A percentile compares a stretch with the other conserved stretches of the same genome.
Evolutionary conservation across 176 grass and related monocot genomes (phyloP).

Genomic region (Chrysopogon serrulatus): DNA sequence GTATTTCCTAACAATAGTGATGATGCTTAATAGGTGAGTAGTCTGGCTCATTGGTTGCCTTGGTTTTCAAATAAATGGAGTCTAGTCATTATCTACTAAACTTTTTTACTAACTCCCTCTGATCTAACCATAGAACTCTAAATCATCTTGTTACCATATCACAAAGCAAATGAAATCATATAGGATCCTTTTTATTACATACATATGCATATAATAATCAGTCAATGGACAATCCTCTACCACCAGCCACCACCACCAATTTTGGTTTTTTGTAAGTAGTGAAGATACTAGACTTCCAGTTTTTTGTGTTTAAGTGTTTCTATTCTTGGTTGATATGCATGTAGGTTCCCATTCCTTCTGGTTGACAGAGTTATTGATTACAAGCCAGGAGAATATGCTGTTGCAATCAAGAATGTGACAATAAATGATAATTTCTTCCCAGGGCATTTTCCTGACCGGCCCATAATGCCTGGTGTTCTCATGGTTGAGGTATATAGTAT

Average conservation of each 20-base stretch:
- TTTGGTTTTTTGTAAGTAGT: neutral
- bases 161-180: neutral
- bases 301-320: neutral
- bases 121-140: neutral
- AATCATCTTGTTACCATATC: neutral
- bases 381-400: constrained; percentile 53
- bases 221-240: neutral
- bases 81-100: neutral
- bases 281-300: neutral
- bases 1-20: neutral
- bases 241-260: neutral
- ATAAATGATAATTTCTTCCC: constrained; percentile 98
- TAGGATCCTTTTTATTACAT: neutral
- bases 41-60: neutral
- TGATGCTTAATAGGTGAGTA: neutral
- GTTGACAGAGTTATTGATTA: constrained; percentile 94
- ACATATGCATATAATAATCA: neutral
- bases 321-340: constrained; percentile 1
- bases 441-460: constrained; percentile 57
- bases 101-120: neutral
- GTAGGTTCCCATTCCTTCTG: constrained; percentile 74
- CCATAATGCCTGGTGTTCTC: constrained; percentile 87
- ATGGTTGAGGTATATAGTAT: constrained; percentile 60
- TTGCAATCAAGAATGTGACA: constrained; percentile 77
- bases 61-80: neutral